These are phyloP conservation scores for Wickerhamiella azyma DNA, from an alignment of 805 yeast species.

Conservation along the genomic window DNA sequence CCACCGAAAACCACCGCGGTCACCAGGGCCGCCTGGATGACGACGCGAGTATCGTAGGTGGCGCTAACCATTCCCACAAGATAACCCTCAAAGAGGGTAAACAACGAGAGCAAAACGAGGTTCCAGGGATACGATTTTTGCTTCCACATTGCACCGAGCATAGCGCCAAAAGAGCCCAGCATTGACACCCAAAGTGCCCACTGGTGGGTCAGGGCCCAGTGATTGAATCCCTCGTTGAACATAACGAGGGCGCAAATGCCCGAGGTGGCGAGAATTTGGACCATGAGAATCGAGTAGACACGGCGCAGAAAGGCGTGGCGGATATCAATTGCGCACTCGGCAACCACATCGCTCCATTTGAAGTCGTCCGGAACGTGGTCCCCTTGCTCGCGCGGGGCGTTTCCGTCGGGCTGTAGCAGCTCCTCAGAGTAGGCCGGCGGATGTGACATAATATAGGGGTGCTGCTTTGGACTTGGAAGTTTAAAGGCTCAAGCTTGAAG, in stretches of 20 bases:
- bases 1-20: conserved; percentile 65
- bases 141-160: conserved; percentile 49
- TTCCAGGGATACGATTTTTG: conserved; percentile 60
- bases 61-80: conserved; percentile 55
- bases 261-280: conserved; percentile 52
- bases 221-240: conserved; percentile 31
- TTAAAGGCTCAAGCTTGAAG: too few species aligned
- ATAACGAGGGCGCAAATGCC: conserved; percentile 40
- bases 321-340: conserved; percentile 61
- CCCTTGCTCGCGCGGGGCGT: conserved; percentile 7
- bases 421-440: conserved; percentile 9
- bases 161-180: conserved; percentile 46
- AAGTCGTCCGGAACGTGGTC: conserved; percentile 44
- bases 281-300: conserved; percentile 57
- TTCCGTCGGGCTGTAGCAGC: conserved; percentile 1
- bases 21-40: conserved; percentile 56
- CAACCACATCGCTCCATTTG: conserved; percentile 65
- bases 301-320: conserved; percentile 66
- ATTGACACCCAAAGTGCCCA: conserved; percentile 47
- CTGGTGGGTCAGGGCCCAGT: conserved; percentile 43
- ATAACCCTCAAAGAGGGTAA: conserved; percentile 66
- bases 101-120: conserved; percentile 43
- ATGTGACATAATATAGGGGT: conserved; percentile 1
- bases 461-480: too few species aligned
- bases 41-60: conserved; percentile 45